A percentile compares a stretch with the other conserved stretches of the same genome.
phyloP scores from a whole-genome alignment of 106 monocot genomes.

The Dactylorhiza incarnata region DNA sequence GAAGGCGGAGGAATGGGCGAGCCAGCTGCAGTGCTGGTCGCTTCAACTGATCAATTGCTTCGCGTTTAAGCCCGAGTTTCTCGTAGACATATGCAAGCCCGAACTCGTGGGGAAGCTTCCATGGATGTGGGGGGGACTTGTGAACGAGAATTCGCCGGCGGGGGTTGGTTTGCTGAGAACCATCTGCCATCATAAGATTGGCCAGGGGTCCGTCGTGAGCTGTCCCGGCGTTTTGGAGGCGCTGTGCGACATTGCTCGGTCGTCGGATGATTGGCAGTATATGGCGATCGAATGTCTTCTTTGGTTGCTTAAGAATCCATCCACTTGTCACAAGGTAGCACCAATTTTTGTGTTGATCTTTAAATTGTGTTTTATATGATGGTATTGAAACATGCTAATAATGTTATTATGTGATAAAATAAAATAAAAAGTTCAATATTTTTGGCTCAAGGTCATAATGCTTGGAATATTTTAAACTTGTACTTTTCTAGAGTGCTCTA shows the following conservation, averaged over 20 bases:
- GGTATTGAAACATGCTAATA: background rate
- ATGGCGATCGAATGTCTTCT: conserved; percentile 98
- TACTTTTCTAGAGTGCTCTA: too few species aligned
- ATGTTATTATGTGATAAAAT: background rate
- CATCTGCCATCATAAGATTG: conserved; percentile 87
- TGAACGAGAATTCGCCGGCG: conserved; percentile 96
- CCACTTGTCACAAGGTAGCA: conserved; percentile 71
- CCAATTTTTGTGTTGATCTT: background rate
- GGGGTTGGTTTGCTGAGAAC: conserved; percentile 91
- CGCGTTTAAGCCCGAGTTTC: conserved; percentile 97
- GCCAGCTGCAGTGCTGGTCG: conserved; percentile 99
- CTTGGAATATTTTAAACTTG: too few species aligned
- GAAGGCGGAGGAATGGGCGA: conserved; percentile 99
- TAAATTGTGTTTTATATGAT: background rate
- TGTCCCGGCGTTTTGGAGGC: conserved; percentile 64
- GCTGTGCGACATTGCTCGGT: conserved; percentile 79
- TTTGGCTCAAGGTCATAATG: too few species aligned
- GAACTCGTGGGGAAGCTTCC: conserved; percentile 76
- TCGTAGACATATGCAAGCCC: conserved; percentile 80
- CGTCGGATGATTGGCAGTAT: conserved; percentile 99
- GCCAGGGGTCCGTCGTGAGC: conserved; percentile 61
- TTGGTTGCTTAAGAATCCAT: conserved; percentile 79
- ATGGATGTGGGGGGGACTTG: conserved; percentile 97
- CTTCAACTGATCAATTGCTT: conserved; percentile 98
- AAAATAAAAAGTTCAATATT: too few species aligned